Percentiles rank a stretch among this genome's conserved stretches.
Evolutionary conservation across 495 filamentous ascomycete species (phyloP).

Genomic region (Trichoderma erinaceum): DNA sequence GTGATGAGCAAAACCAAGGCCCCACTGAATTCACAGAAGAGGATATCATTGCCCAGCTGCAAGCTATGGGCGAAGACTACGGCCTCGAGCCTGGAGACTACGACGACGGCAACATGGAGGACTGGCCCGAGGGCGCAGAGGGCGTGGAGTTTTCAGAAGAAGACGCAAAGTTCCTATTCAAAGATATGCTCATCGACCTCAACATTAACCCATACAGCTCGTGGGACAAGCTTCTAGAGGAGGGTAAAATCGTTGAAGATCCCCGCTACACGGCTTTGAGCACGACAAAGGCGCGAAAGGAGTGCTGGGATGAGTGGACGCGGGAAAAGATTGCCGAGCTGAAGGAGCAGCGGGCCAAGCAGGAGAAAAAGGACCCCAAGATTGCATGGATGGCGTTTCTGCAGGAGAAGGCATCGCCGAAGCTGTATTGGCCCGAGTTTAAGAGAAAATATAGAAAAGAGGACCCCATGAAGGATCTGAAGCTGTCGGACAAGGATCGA

Average conservation of each 20-base stretch:
- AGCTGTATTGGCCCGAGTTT: conserved; percentile 96
- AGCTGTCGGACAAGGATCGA: conserved; percentile 76
- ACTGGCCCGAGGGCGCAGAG: conserved; percentile 66
- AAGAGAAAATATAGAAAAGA: conserved; percentile 84
- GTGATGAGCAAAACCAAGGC: conserved; percentile 39
- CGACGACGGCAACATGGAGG: conserved; percentile 56
- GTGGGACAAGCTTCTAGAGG: conserved; percentile 82
- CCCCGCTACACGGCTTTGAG: conserved; percentile 73
- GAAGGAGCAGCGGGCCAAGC: conserved; percentile 63
- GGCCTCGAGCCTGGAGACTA: conserved; percentile 56
- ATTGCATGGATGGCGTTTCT: conserved; percentile 82
- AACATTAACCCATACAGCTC: conserved; percentile 80
- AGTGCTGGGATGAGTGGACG: conserved; percentile 77
- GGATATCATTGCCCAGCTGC: conserved; percentile 88
- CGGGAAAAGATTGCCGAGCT: conserved; percentile 62
- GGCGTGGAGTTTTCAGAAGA: conserved; percentile 59
- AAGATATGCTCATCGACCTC: conserved; percentile 77
- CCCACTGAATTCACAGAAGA: conserved; percentile 90
- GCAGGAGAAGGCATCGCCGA: conserved; percentile 72
- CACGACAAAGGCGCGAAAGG: conserved; percentile 74
- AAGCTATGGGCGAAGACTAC: conserved; percentile 77
- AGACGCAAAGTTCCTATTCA: conserved; percentile 68
- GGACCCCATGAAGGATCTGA: conserved; percentile 67
- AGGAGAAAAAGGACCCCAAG: conserved; percentile 77
- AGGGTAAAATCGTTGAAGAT: conserved; percentile 79